Evolutionary conservation across 495 filamentous ascomycete species (phyloP).

Genomic region (Aspergillus mulundensis): DNA sequence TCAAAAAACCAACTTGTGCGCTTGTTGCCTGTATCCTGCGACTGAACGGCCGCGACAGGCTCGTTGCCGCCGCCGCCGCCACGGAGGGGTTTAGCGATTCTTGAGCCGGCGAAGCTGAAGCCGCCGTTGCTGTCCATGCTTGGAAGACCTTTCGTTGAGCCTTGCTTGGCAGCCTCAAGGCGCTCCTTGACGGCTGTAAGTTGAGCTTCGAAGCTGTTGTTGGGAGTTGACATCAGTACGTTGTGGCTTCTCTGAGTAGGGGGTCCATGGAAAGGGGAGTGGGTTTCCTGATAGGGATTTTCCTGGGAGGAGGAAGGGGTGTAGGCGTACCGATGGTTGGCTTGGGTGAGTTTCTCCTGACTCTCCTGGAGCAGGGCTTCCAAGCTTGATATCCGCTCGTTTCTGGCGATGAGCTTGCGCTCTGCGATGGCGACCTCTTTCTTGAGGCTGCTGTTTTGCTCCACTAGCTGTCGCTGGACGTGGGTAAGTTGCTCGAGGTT

Average conservation of each 20-base stretch:
- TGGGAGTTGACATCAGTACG: background rate
- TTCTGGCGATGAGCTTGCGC: conserved; percentile 90
- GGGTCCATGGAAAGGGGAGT: background rate
- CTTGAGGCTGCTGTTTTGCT: conserved; percentile 93
- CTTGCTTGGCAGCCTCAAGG: conserved; percentile 89
- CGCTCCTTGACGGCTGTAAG: conserved; percentile 96
- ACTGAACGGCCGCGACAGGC: conserved; percentile 38
- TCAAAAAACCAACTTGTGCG: conserved; percentile 50
- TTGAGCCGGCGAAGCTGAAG: conserved; percentile 73
- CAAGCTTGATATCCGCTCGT: conserved; percentile 91
- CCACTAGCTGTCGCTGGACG: conserved; percentile 94
- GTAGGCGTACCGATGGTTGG: conserved; percentile 80
- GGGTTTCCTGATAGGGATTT: background rate
- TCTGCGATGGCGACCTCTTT: conserved; percentile 99
- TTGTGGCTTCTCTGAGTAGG: background rate
- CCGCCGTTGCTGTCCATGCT: conserved; percentile 56
- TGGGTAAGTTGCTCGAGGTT: conserved; percentile 97
- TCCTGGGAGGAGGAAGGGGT: conserved; percentile 2
- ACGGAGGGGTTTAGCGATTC: conserved; percentile 95
- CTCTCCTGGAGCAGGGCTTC: conserved; percentile 91
- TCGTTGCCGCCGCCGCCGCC: conserved; percentile 66
- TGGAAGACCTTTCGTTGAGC: conserved; percentile 75
- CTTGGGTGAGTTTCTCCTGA: conserved; percentile 93
- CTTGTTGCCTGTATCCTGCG: conserved; percentile 47
- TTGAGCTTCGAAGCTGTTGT: conserved; percentile 85